A percentile compares a stretch with the other conserved stretches of the same genome.
These are phyloP conservation scores for Ophiostoma sp. DNA, from an alignment of 2,329 filamentous ascomycete genomes.

Conservation along the genomic window DNA sequence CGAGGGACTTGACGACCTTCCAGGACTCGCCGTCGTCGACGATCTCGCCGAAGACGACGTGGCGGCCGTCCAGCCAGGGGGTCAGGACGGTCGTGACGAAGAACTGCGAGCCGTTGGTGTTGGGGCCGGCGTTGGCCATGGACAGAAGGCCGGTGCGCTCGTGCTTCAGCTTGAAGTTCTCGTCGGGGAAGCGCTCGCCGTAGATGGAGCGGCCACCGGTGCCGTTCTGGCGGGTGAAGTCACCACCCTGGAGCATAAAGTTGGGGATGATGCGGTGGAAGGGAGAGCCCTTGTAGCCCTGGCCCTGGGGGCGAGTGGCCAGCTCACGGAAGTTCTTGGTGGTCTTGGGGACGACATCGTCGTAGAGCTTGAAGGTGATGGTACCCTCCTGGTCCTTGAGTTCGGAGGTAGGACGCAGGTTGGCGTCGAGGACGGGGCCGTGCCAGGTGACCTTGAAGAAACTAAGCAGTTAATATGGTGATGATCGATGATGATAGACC, in stretches of 20 bases:
- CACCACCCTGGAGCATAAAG: constrained; percentile 95
- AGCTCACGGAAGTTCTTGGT: constrained; percentile 78
- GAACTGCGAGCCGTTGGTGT: constrained; percentile 99
- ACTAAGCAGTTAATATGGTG: constrained; percentile 33
- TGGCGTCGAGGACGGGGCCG: constrained; percentile 62
- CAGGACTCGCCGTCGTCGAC: constrained; percentile 40
- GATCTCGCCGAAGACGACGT: constrained; percentile 81
- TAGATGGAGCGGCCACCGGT: constrained; percentile 93
- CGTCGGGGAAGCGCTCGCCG: constrained; percentile 87
- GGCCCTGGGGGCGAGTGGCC: constrained; percentile 73
- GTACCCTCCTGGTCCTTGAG: constrained; percentile 54
- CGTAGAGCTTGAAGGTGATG: constrained; percentile 78
- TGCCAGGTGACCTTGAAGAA: constrained; percentile 71
- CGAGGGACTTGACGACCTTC: constrained; percentile 54
- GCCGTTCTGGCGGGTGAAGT: constrained; percentile 88
- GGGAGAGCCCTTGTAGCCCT: constrained; percentile 73
- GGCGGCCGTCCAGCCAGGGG: constrained; percentile 74
- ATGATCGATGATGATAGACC: not conserved
- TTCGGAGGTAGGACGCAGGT: constrained; percentile 53
- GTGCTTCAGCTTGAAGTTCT: constrained; percentile 83
- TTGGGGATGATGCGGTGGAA: constrained; percentile 92
- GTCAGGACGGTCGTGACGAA: constrained; percentile 93
- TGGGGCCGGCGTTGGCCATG: constrained; percentile 92
- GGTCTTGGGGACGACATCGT: constrained; percentile 83
- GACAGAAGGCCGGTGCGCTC: constrained; percentile 71